These are phyloP conservation scores for Penicillium bovifimosum DNA, from an alignment of 495 filamentous ascomycete species.

Conservation along the genomic window DNA sequence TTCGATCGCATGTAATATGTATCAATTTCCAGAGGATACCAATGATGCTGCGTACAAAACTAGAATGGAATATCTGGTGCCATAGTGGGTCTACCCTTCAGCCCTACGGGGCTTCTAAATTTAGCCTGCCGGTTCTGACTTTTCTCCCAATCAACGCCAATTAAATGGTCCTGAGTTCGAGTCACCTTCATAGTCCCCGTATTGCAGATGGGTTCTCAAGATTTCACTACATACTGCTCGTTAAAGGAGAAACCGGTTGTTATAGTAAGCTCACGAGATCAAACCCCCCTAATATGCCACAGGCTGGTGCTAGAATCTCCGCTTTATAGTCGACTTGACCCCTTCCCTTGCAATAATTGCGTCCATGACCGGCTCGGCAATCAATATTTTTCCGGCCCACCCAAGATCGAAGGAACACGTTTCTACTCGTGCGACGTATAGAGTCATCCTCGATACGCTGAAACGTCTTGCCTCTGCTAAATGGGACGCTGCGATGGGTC, in stretches of 20 bases:
- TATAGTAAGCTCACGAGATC: background rate
- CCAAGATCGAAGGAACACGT: slow-evolving; percentile 65
- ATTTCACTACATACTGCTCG: background rate
- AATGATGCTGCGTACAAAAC: too few relatives aligned
- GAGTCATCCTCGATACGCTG: slow-evolving; percentile 76
- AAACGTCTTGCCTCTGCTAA: slow-evolving; percentile 61
- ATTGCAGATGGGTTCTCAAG: background rate
- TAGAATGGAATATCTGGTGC: too few relatives aligned
- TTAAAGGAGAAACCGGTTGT: background rate
- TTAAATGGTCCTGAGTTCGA: too few relatives aligned
- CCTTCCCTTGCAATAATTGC: slow-evolving; percentile 83
- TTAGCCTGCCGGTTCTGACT: background rate
- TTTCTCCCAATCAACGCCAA: too few relatives aligned
- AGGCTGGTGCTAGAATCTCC: slow-evolving; percentile 35
- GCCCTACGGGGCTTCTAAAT: background rate
- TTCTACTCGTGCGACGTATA: slow-evolving; percentile 72
- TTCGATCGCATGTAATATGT: too few relatives aligned
- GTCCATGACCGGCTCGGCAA: slow-evolving; percentile 95
- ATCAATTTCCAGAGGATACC: too few relatives aligned
- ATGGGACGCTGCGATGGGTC: slow-evolving; percentile 78
- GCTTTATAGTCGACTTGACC: slow-evolving; percentile 92
- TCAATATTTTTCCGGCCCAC: slow-evolving; percentile 82
- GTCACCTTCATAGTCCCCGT: too few relatives aligned
- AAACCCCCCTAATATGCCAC: background rate
- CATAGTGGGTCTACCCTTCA: background rate